phyloP scores from a whole-genome alignment of 768 basidiomycete genomes.

The Suillus lakei region DNA sequence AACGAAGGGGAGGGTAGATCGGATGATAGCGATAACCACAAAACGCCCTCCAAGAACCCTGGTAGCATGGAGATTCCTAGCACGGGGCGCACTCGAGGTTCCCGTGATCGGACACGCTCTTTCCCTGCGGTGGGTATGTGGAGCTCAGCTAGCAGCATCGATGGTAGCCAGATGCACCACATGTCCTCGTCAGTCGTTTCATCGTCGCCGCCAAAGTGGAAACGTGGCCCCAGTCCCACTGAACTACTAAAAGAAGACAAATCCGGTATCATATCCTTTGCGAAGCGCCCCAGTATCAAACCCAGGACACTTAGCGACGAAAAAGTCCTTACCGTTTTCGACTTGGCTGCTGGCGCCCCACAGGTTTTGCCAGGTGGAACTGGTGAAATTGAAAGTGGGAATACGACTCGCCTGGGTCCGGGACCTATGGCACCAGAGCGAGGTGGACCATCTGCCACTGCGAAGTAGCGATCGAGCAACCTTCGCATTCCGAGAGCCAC shows the following conservation, averaged over 20 bases:
- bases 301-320: slow-evolving; percentile 35
- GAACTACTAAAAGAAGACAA: slow-evolving; percentile 67
- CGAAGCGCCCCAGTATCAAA: slow-evolving; percentile 74
- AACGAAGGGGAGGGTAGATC: slow-evolving; percentile 24
- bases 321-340: slow-evolving; percentile 16
- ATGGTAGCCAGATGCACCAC: slow-evolving; percentile 11
- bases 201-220: slow-evolving; percentile 50
- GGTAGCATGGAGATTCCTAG: slow-evolving; percentile 6
- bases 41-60: slow-evolving; percentile 10
- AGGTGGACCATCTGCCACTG: slow-evolving; percentile 11
- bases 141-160: slow-evolving; percentile 13
- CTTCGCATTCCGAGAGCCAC: slow-evolving; percentile 9
- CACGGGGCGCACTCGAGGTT: slow-evolving; percentile 7
- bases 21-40: slow-evolving; percentile 19
- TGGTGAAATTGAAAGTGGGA: slow-evolving; percentile 9
- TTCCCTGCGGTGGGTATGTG: slow-evolving; percentile 12
- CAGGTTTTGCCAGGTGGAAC: slow-evolving; percentile 16
- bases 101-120: slow-evolving; percentile 12
- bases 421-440: slow-evolving; percentile 15
- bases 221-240: slow-evolving; percentile 74
- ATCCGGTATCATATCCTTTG: slow-evolving; percentile 56
- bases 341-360: slow-evolving; percentile 9
- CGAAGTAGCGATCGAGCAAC: slow-evolving; percentile 19
- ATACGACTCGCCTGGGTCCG: slow-evolving; percentile 7
- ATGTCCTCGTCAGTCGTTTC: slow-evolving; percentile 18